Percentiles rank a stretch among this genome's conserved stretches.
Conservation (phyloP, 805 yeast genomes). For the Saturnispora saitoi region DNA sequence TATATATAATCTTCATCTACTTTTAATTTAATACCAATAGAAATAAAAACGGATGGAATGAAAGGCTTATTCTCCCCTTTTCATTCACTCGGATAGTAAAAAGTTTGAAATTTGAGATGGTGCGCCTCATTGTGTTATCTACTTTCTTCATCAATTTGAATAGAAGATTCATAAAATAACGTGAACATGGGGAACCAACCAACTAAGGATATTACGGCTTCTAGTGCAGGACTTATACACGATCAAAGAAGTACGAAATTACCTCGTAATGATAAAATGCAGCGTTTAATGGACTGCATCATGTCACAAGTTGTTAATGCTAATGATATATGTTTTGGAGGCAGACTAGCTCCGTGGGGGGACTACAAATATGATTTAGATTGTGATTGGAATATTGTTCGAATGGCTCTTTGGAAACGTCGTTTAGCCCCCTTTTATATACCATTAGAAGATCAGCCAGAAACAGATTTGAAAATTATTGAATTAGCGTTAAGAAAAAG, state of each 20-base stretch:
- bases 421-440: constrained; percentile 83
- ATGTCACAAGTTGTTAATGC: constrained; percentile 48
- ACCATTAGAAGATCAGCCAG: constrained; percentile 76
- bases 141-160: neutral
- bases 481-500: constrained; percentile 34
- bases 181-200: neutral
- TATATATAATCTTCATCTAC: no score
- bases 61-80: neutral
- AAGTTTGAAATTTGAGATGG: neutral
- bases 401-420: constrained; percentile 58
- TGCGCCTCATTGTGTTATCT: neutral
- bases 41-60: no score
- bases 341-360: constrained; percentile 86
- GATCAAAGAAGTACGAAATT: neutral
- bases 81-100: neutral
- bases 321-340: constrained; percentile 84
- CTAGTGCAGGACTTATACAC: neutral
- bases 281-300: constrained; percentile 47
- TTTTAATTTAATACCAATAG: no score
- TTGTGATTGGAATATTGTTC: constrained; percentile 66
- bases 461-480: constrained; percentile 68
- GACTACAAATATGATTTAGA: constrained; percentile 72
- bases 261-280: constrained; percentile 26
- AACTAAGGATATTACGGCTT: neutral
- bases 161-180: neutral